phyloP scores from a whole-genome alignment of 129 eudicot genomes.

The Saussurea involucrata region DNA sequence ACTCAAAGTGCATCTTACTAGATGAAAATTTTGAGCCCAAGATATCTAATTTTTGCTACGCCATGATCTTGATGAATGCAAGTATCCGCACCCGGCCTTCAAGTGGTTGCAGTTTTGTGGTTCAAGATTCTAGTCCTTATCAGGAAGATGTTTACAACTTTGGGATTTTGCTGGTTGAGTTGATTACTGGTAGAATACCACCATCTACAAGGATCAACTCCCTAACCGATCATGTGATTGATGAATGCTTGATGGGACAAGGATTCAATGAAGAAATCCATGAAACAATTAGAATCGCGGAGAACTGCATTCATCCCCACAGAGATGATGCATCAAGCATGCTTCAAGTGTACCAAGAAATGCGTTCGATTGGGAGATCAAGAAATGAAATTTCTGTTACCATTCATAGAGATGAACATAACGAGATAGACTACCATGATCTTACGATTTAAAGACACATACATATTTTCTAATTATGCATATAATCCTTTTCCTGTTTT shows the following conservation, averaged over 20 bases:
- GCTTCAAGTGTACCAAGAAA: conserved; percentile 28
- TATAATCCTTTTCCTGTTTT: too few relatives aligned
- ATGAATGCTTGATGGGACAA: conserved; percentile 1
- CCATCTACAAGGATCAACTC: not conserved
- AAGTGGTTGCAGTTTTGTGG: conserved; percentile 15
- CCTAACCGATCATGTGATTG: not conserved
- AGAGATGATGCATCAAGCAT: conserved; percentile 10
- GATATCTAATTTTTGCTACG: conserved; percentile 50
- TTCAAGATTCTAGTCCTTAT: conserved; percentile 45
- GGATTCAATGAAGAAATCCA: conserved; percentile 13
- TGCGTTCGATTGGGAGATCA: conserved; percentile 10
- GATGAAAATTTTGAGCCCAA: conserved; percentile 49
- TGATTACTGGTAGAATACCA: conserved; percentile 42
- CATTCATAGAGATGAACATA: not conserved
- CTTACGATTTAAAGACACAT: not conserved
- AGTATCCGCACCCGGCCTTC: conserved; percentile 14
- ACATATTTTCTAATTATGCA: too few relatives aligned
- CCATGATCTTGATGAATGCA: conserved; percentile 39
- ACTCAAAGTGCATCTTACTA: conserved; percentile 46
- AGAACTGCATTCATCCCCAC: conserved; percentile 10
- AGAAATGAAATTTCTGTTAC: not conserved
- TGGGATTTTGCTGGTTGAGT: conserved; percentile 76
- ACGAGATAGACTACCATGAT: not conserved
- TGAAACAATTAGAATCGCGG: conserved; percentile 7
- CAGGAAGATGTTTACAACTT: conserved; percentile 78